Conservation (phyloP, 2,329 filamentous ascomycete genomes). For the Whalleya microplaca region DNA sequence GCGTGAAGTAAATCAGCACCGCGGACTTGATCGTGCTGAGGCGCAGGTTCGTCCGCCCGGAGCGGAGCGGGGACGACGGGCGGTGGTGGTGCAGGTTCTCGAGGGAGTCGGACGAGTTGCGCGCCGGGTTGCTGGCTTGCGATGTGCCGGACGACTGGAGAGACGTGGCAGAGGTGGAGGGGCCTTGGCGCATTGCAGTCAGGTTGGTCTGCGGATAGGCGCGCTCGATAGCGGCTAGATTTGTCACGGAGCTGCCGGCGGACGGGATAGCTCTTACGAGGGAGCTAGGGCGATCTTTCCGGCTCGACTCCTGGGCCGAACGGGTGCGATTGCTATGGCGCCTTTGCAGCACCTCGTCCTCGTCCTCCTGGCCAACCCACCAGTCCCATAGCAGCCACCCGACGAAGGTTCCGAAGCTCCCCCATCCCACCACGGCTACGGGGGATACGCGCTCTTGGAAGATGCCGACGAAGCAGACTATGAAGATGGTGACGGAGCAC, state of each 20-base stretch:
- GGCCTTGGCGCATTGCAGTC: slow-evolving; percentile 46
- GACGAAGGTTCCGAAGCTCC: slow-evolving; percentile 78
- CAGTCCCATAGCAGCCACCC: slow-evolving; percentile 92
- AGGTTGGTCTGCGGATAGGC: slow-evolving; percentile 37
- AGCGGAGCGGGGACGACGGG: slow-evolving; percentile 40
- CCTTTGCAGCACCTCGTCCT: slow-evolving; percentile 44
- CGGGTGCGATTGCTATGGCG: slow-evolving; percentile 43
- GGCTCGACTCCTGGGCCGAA: slow-evolving; percentile 37
- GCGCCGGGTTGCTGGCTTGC: slow-evolving; percentile 35
- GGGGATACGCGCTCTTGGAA: slow-evolving; percentile 86
- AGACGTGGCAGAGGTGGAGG: slow-evolving; percentile 60
- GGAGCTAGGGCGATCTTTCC: slow-evolving; percentile 35
- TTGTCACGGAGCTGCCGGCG: slow-evolving; percentile 52
- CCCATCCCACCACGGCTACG: slow-evolving; percentile 84
- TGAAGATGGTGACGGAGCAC: slow-evolving; percentile 90
- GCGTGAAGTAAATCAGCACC: slow-evolving; percentile 86
- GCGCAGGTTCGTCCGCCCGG: slow-evolving; percentile 52
- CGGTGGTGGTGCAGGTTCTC: slow-evolving; percentile 40
- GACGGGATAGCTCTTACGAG: slow-evolving; percentile 34
- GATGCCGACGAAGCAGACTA: slow-evolving; percentile 92
- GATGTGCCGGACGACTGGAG: slow-evolving; percentile 53
- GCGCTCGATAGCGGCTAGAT: slow-evolving; percentile 40
- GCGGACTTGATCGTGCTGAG: slow-evolving; percentile 89
- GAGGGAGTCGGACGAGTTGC: slow-evolving; percentile 36
- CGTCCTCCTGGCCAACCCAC: slow-evolving; percentile 73